phyloP scores from a whole-genome alignment of 2,329 filamentous ascomycete genomes.

The Colletotrichum spaethianum region DNA sequence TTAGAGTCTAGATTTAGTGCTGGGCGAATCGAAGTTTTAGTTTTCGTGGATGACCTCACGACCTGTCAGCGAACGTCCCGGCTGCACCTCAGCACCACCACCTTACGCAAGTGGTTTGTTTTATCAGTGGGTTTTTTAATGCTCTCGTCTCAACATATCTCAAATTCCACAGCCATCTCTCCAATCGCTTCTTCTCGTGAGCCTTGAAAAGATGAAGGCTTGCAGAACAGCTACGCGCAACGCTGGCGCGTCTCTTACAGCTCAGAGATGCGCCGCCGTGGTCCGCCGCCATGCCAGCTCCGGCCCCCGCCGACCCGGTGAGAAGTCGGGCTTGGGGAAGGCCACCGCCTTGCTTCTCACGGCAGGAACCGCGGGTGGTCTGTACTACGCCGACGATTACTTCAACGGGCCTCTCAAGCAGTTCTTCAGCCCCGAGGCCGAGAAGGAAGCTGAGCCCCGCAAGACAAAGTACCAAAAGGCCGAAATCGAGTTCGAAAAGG shows the following conservation, averaged over 20 bases:
- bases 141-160: not conserved
- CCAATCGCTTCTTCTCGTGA: not conserved
- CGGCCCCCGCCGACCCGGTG: conserved; percentile 11
- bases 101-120: not conserved
- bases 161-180: not conserved
- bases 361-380: conserved; percentile 52
- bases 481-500: conserved; percentile 78
- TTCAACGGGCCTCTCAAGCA: conserved; percentile 39
- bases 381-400: conserved; percentile 53
- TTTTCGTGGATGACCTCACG: conserved; percentile 43
- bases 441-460: conserved; percentile 17
- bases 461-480: conserved; percentile 55
- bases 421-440: conserved; percentile 11
- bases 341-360: conserved; percentile 18
- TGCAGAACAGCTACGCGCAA: conserved; percentile 29
- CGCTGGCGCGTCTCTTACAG: conserved; percentile 36
- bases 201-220: conserved; percentile 30
- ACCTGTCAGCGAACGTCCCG: conserved; percentile 36
- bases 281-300: conserved; percentile 34
- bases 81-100: conserved; percentile 14
- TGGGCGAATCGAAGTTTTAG: conserved; percentile 41
- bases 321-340: conserved; percentile 14
- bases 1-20: conserved; percentile 34
- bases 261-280: conserved; percentile 30
- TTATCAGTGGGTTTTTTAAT: conserved; percentile 9